Base-by-base conservation (phyloP, 176 grass and related monocot species). In the Oryza australiensis region DNA sequence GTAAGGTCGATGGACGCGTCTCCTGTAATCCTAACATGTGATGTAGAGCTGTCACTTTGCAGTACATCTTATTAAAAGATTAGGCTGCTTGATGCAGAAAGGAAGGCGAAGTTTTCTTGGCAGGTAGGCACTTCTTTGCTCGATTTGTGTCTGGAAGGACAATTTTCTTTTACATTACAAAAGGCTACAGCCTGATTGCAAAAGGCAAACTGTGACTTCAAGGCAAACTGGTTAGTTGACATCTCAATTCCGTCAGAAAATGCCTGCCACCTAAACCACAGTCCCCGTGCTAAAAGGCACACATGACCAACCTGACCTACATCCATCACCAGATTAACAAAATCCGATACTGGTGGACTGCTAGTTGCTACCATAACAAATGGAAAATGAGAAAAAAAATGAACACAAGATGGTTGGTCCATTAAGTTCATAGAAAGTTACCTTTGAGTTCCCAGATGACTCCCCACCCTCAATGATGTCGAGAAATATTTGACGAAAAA, bases 151-250 rank as follows among this genome's bases (percentile, higher is more conserved):
- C 12, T 3, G 23, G 40, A n/a, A 38, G 66, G 27, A 57, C 53
- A 24, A 32, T 5, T 40, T 68, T 18, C 14, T 49, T 55, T 27
- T 32, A 57, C 66, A 30, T 78, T 42, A 64, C 37, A 79, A 40
- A 62, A 67, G 72, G 29, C 32, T 26, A 22, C 26, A 51, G 16
- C 16, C 15, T 76, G 48, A 13, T 62, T 13, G 34, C 26, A 55
- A 60, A 43, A 26, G 62, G 10, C 29, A 76, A 68, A 64, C 8
- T 53, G 73, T 26, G 74, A 66, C 70, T 78, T 78, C 68, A 88
- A 88, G 75, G 68, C 80, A 88, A 66, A 75, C 29, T 48, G 34
- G 20, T 86, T 88, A 62, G 91, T 88, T 94, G 85, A 72, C 83
- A 57, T 76, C 68, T 88, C 88, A 80, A 83, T 85, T 76, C 73